Base-by-base conservation (phyloP, 768 basidiomycete genomes). In the Trametes punicea region DNA sequence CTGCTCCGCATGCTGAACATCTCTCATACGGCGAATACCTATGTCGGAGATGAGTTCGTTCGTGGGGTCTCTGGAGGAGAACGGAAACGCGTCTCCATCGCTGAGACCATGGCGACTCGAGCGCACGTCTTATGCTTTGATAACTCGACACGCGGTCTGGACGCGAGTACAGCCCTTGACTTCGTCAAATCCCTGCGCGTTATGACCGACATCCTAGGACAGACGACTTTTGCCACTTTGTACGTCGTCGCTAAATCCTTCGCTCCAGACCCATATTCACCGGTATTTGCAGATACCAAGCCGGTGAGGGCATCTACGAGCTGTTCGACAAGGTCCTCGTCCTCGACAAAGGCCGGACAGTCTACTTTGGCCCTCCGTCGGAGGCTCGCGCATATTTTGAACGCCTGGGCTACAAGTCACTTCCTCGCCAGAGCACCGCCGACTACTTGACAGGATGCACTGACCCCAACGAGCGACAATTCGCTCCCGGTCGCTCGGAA, bases 311-410 rank as follows among this genome's bases (percentile, higher is more conserved):
- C 55, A 87, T 89, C 57, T 87, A 87, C 56, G 76, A 83, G 0
- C 64, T 87, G 2, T 95, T 96, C 66, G 93, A 95, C 75, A 93
- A 93, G 69, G 90, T 96, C 30, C 75, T 92, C 63, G 81, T 96
- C 27, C 77, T 97, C 59, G 82, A 89, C 70, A 75, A 88, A 62
- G 90, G 93, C 9, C 87, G 79, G 25, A 87, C 89, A 68, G 87
- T 90, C 10, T 96, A 84, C 76, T 90, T 81, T 64, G 93, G 93
- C 26, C 82, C 86, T 6, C 79, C 83, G 4, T 73, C 78, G 7
- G 80, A 86, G 57, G 93, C 93, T 15, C 82, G 90, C 15, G 72
- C 73, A 1, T 95, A 95, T 73, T 93, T 97, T 63, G 81, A 89
- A 62, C 69, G 70, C 27, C 73, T 92, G 39, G 90, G 92, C 16